phyloP scores from a whole-genome alignment of 2,329 filamentous ascomycete genomes.

The Trichoderma koningii region DNA sequence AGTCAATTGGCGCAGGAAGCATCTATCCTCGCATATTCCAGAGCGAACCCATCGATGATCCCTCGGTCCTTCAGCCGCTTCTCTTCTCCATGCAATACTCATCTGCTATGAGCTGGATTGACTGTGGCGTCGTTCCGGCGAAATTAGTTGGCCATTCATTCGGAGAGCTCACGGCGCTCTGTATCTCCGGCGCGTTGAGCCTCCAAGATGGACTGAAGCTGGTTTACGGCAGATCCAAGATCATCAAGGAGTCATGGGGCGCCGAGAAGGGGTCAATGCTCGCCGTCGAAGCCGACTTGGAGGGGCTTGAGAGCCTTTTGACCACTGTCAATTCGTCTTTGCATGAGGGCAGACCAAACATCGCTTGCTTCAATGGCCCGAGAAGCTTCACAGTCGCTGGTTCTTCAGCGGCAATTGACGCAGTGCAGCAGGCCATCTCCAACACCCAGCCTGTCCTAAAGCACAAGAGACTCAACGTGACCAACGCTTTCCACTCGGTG shows the following conservation, averaged over 20 bases:
- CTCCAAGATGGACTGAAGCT: not conserved
- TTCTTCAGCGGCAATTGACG: constrained; percentile 13
- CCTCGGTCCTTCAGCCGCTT: constrained; percentile 41
- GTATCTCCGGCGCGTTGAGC: not conserved
- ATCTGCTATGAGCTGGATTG: constrained; percentile 41
- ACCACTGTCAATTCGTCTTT: constrained; percentile 33
- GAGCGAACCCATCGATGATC: constrained; percentile 31
- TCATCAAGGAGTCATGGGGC: not conserved
- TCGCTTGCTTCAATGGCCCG: constrained; percentile 53
- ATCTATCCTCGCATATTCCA: constrained; percentile 42
- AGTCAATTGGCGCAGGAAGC: constrained; percentile 30
- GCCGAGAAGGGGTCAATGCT: not conserved
- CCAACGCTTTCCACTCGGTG: constrained; percentile 51
- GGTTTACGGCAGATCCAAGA: not conserved
- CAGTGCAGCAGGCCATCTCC: constrained; percentile 38
- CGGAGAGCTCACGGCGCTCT: not conserved
- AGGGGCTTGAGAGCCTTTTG: not conserved
- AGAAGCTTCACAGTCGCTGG: constrained; percentile 48
- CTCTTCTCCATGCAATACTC: constrained; percentile 47
- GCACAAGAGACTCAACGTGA: constrained; percentile 46
- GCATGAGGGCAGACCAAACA: constrained; percentile 25
- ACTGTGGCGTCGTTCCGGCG: constrained; percentile 35
- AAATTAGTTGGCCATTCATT: constrained; percentile 41
- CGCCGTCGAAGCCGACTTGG: not conserved
- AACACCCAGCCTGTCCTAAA: constrained; percentile 30